Conservation (phyloP, 169 alveolate genomes). For the Neospora caninum region DNA sequence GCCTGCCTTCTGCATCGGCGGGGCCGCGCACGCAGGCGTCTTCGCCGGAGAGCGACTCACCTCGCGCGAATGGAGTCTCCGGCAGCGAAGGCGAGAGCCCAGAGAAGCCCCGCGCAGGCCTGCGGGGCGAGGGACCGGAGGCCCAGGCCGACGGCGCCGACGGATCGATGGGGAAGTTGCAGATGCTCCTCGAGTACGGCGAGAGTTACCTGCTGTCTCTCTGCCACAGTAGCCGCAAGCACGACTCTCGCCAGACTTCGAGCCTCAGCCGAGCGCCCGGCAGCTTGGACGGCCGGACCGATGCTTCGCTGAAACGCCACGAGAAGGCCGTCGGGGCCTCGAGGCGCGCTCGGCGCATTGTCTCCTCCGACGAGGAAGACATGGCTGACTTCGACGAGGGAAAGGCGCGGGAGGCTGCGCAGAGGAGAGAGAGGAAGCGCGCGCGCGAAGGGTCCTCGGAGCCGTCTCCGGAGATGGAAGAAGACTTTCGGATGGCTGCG, state of each 20-base stretch:
- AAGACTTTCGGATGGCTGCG: neutral
- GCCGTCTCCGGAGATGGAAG: neutral
- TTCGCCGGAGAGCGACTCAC: too few species aligned
- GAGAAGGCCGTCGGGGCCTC: neutral
- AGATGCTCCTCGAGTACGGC: conserved; percentile 52
- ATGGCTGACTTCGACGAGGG: neutral
- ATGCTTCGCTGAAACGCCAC: neutral
- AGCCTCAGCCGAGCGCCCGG: neutral
- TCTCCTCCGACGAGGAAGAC: neutral
- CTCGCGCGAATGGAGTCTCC: too few species aligned
- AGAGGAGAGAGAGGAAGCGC: neutral
- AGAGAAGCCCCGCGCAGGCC: too few species aligned
- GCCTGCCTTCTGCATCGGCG: too few species aligned
- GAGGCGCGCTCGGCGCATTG: neutral
- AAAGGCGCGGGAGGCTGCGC: neutral
- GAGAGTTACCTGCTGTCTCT: conserved; percentile 34
- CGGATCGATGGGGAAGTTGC: conserved; percentile 49
- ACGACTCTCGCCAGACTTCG: neutral
- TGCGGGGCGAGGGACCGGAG: neutral
- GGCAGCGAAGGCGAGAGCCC: too few species aligned
- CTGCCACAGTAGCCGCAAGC: neutral
- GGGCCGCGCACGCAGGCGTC: too few species aligned
- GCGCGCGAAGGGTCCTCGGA: neutral
- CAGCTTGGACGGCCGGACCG: neutral
- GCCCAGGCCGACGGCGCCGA: neutral